Evolutionary conservation across 306 rosid genomes (phyloP), one percentile per base, ranked within the genome.

Genomic region (Sesbania bispinosa): DNA sequence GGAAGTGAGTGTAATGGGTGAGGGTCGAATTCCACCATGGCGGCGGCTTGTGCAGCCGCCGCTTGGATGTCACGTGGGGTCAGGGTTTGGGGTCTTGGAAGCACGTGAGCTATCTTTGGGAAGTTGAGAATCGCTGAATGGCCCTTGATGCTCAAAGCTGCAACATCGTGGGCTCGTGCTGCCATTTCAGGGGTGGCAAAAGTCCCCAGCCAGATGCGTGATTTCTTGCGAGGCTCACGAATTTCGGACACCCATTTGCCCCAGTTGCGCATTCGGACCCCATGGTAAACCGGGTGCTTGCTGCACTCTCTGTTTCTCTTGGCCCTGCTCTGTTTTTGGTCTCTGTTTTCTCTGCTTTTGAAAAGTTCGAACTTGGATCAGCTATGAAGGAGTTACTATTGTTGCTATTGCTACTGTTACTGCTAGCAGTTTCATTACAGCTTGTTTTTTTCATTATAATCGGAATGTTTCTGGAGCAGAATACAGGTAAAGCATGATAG

Each of bases 161-260:
- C 97, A 14, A 88, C 97, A 52, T 92, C 97, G 48, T 92, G 97
- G 0, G 97, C 97, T 30, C 97, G 80, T 3, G 97, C 97, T 0
- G 97, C 97, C 97, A 92, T 92, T 65, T 87, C 94, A 0, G 96
- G 85, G 0, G 88, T 84, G 0, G 89, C 80, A 10, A 86, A 92
- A 21, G 97, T 85, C 2, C 94, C 96, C 3, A 92, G 89, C 97
- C 97, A 92, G 68, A 92, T 92, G 7, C 96, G 85, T 0, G 97
- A 92, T 59, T 92, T 92, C 84, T 92, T 92, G 15, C 97, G 85
- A 0, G 96, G 97, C 80, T 92, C 85, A 0, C 97, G 90, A 51
- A 92, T 92, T 85, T 92, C 97, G 0, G 97, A 92, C 5, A 92
- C 97, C 97, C 97, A 92, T 79, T 92, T 92, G 1, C 97, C 97